Conservation (phyloP, 371 early-diverging fungal species). For the Apophysomyces sp. region DNA sequence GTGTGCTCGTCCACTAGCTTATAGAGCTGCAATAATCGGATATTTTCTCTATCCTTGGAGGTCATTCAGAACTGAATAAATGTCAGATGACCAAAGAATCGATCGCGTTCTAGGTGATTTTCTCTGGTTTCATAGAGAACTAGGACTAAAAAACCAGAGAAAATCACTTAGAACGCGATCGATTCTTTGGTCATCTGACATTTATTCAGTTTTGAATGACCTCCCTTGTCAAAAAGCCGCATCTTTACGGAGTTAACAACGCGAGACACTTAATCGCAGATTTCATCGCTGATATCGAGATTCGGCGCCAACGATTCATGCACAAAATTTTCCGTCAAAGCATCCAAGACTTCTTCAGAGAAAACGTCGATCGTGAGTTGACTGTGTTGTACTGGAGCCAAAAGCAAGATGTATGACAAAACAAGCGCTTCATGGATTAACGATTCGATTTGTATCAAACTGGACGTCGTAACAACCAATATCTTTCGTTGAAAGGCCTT, state of each 20-base stretch:
- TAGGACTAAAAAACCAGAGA: too few species aligned
- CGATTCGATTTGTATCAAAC: conserved; percentile 17
- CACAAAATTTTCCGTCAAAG: conserved; percentile 14
- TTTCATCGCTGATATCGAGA: conserved; percentile 6
- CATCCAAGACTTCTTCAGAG: conserved; percentile 16
- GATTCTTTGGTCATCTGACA: too few species aligned
- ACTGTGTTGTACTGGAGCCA: conserved; percentile 15
- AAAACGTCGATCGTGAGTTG: conserved; percentile 14
- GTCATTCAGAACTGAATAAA: too few species aligned
- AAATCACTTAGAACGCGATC: too few species aligned
- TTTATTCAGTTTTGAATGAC: too few species aligned
- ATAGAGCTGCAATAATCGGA: too few species aligned
- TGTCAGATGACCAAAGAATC: too few species aligned
- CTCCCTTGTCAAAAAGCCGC: conserved; percentile 13
- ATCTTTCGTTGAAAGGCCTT: conserved; percentile 12
- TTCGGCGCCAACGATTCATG: conserved; percentile 15
- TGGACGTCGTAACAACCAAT: conserved; percentile 9
- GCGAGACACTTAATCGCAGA: conserved; percentile 15
- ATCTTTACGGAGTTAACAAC: conserved; percentile 16
- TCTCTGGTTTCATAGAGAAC: too few species aligned
- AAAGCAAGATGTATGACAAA: conserved; percentile 12
- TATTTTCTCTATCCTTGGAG: too few species aligned
- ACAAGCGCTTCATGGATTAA: conserved; percentile 16
- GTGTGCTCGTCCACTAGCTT: too few species aligned
- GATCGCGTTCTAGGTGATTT: too few species aligned